phyloP scores from a whole-genome alignment of 1,284 basidiomycete species.

The Volvariella surrecta region DNA sequence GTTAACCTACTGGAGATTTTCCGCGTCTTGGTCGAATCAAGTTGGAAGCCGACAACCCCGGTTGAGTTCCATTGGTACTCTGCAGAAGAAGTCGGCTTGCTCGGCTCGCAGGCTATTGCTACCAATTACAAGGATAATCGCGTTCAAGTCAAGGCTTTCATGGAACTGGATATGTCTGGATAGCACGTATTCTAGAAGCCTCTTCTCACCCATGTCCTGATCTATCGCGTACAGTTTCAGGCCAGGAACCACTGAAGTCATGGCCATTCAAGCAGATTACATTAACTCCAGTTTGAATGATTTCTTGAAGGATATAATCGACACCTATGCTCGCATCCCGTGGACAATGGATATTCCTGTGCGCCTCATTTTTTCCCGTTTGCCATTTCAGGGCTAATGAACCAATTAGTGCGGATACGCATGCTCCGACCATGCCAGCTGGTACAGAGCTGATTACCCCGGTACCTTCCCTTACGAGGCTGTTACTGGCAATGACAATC shows the following conservation, averaged over 20 bases:
- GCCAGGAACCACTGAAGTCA: slow-evolving; percentile 46
- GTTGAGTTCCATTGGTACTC: slow-evolving; percentile 67
- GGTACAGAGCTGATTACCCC: slow-evolving; percentile 38
- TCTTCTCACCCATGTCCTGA: not conserved
- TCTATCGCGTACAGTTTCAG: slow-evolving; percentile 36
- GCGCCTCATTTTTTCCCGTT: slow-evolving; percentile 6
- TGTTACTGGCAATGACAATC: slow-evolving; percentile 33
- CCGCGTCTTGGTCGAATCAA: slow-evolving; percentile 40
- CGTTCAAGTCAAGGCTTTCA: slow-evolving; percentile 36
- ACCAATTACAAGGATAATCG: slow-evolving; percentile 42
- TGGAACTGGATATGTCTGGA: slow-evolving; percentile 42
- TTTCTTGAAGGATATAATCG: slow-evolving; percentile 30
- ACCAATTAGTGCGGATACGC: slow-evolving; percentile 27
- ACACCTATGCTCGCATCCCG: slow-evolving; percentile 27
- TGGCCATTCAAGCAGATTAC: slow-evolving; percentile 59
- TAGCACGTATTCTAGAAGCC: slow-evolving; percentile 26
- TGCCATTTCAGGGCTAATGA: not conserved
- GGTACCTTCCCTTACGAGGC: slow-evolving; percentile 33
- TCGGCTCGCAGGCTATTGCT: slow-evolving; percentile 60
- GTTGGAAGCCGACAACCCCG: slow-evolving; percentile 43
- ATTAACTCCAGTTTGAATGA: slow-evolving; percentile 35
- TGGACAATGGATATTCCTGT: slow-evolving; percentile 30
- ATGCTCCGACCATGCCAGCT: slow-evolving; percentile 37
- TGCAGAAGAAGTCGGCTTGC: slow-evolving; percentile 58
- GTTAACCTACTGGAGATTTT: slow-evolving; percentile 60